phyloP scores from a whole-genome alignment of 257 asterid genomes.

The Thymus quinquecostatus region DNA sequence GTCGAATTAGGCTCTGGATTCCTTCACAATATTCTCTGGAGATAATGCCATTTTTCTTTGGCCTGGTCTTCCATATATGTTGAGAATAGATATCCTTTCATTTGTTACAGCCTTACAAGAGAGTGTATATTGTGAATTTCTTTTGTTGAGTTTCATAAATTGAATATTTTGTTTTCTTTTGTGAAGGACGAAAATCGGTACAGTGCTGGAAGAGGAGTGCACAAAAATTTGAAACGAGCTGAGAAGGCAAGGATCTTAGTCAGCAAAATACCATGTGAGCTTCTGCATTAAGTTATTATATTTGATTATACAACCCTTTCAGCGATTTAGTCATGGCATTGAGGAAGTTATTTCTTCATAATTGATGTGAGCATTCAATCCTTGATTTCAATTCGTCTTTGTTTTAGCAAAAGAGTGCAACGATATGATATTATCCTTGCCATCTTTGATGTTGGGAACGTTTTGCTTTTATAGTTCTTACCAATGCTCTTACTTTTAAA shows the following conservation, averaged over 20 bases:
- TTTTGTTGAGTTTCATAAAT: conserved; percentile 27
- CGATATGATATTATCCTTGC: not conserved
- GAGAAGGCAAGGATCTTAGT: conserved; percentile 73
- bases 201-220: conserved; percentile 84
- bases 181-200: conserved; percentile 76
- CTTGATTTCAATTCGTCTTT: not conserved
- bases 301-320: not conserved
- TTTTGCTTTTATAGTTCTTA: too few relatives aligned
- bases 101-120: not conserved
- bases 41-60: conserved; percentile 4
- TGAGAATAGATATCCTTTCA: conserved; percentile 8
- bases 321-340: conserved; percentile 11
- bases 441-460: not conserved
- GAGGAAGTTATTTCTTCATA: not conserved
- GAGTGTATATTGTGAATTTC: not conserved
- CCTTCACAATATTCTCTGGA: conserved; percentile 1
- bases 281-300: conserved; percentile 28
- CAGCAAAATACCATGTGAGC: conserved; percentile 73
- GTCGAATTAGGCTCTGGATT: conserved; percentile 13
- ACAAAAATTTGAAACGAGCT: conserved; percentile 82
- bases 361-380: not conserved
- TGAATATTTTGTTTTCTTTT: conserved; percentile 25
- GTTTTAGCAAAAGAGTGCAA: not conserved
- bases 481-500: too few relatives aligned
- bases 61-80: conserved; percentile 5